Evolutionary conservation across 768 basidiomycete species (phyloP), one percentile per base, ranked within the genome.

Genomic region (Macrocybe gigantea): DNA sequence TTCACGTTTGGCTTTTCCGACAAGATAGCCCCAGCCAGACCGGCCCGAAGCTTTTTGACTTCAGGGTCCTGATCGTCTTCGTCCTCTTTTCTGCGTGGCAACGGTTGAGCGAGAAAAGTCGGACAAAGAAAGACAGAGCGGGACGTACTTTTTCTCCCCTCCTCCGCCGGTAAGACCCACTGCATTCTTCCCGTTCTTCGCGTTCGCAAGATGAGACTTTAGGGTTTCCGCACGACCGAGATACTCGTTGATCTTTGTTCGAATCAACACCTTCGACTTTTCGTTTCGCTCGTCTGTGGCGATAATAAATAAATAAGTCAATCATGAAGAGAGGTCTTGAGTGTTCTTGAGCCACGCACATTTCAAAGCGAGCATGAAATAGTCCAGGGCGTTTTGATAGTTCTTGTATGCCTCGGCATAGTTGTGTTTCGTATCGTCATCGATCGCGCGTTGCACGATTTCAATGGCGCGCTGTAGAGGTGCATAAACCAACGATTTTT

Each of bases 321-420:
- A 22, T 22, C 22, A 2, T 22, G 2, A 22, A 22, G 22, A 22
- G 22, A 38, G 35, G 43, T 38, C 9, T 41, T 33, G 15, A 11
- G 31, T 34, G 7, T 5, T 4, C 4, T 22, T 22, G 22, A 7
- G 22, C 32, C 38, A 67, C 81, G 49, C 54, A 93, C 93, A 94
- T 67, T 93, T 94, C 63, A 92, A 74, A 7, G 94, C 93, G 55
- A 97, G 88, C 88, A 97, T 92, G 66, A 99, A 99, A 64, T 95
- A 99, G 63, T 99, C 96, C 50, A 98, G 78, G 1, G 91, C 78
- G 75, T 97, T 95, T 73, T 88, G 85, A 69, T 96, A 96, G 54
- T 83, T 79, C 71, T 89, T 94, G 79, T 91, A 95, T 13, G 94
- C 94, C 59, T 94, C 93, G 5, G 79, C 72, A 70, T 97, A 99